Evolutionary conservation across 2,329 filamentous ascomycete species (phyloP).

Genomic region (Hypoxylon sp.): DNA sequence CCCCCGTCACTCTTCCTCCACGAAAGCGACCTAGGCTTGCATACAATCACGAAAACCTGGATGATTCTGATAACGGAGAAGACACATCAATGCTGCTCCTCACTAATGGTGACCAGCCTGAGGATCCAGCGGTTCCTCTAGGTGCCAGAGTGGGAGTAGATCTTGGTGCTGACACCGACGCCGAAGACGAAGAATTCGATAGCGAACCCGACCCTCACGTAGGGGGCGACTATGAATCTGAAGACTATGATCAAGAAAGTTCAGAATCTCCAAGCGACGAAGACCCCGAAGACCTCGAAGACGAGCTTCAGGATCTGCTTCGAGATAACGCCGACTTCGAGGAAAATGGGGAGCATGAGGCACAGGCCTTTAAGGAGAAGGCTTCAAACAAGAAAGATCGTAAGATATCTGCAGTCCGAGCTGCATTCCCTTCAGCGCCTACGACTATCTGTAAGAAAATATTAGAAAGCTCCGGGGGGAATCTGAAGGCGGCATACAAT

Average conservation of each 20-base stretch:
- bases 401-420: constrained; percentile 57
- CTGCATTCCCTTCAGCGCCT: constrained; percentile 62
- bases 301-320: constrained; percentile 61
- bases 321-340: constrained; percentile 50
- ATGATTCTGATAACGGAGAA: constrained; percentile 52
- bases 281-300: constrained; percentile 55
- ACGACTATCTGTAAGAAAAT: constrained; percentile 56
- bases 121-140: constrained; percentile 41
- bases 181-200: constrained; percentile 52
- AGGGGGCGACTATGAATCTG: constrained; percentile 19
- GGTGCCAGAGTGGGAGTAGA: constrained; percentile 50
- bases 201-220: constrained; percentile 25
- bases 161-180: constrained; percentile 53
- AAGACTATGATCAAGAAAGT: constrained; percentile 18
- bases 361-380: constrained; percentile 2
- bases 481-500: constrained; percentile 59
- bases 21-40: constrained; percentile 75
- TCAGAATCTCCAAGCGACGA: constrained; percentile 48
- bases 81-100: constrained; percentile 54
- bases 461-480: constrained; percentile 54
- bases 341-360: constrained; percentile 31
- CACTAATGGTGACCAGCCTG: constrained; percentile 51
- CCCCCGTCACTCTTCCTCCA: constrained; percentile 79
- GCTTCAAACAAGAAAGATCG: constrained; percentile 51
- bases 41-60: constrained; percentile 55